phyloP scores from a whole-genome alignment of 2,329 filamentous ascomycete species.

The Ambrosiella beaveri region DNA sequence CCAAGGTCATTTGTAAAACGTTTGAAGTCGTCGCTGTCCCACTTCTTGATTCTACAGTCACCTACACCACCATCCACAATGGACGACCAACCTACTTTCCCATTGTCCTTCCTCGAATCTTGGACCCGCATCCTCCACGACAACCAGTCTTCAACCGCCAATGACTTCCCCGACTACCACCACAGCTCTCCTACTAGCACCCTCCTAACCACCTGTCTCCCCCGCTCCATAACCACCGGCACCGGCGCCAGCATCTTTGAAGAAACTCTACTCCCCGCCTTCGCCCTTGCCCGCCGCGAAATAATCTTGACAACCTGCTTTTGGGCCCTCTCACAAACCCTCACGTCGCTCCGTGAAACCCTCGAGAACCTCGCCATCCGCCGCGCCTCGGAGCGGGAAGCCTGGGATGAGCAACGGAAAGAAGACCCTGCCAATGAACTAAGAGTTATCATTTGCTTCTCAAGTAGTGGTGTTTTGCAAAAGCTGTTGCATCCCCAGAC shows the following conservation, averaged over 20 bases:
- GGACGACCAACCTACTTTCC: neutral
- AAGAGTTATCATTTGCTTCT: conserved; percentile 58
- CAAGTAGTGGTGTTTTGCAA: conserved; percentile 53
- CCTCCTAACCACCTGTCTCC: conserved; percentile 32
- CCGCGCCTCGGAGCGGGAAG: conserved; percentile 20
- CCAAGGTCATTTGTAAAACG: too few species aligned
- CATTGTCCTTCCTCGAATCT: conserved; percentile 3
- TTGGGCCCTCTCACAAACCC: conserved; percentile 51
- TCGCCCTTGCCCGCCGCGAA: conserved; percentile 43
- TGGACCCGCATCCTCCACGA: conserved; percentile 7
- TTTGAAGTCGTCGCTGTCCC: too few species aligned
- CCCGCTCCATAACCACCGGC: conserved; percentile 34
- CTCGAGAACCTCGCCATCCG: conserved; percentile 40
- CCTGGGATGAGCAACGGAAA: conserved; percentile 13
- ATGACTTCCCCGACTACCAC: conserved; percentile 34
- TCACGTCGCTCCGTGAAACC: conserved; percentile 37
- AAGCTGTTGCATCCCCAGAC: conserved; percentile 59
- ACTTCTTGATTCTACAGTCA: neutral
- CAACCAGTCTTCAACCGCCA: conserved; percentile 20
- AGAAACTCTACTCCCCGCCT: conserved; percentile 39
- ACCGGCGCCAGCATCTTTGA: conserved; percentile 41
- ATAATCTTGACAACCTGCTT: conserved; percentile 69
- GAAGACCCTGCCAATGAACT: conserved; percentile 21
- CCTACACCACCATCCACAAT: neutral
- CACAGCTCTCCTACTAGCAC: conserved; percentile 23